A percentile compares a stretch with the other conserved stretches of the same genome.
phyloP scores from a whole-genome alignment of 2,329 filamentous ascomycete species.

The Chaetomiaceae sp. region DNA sequence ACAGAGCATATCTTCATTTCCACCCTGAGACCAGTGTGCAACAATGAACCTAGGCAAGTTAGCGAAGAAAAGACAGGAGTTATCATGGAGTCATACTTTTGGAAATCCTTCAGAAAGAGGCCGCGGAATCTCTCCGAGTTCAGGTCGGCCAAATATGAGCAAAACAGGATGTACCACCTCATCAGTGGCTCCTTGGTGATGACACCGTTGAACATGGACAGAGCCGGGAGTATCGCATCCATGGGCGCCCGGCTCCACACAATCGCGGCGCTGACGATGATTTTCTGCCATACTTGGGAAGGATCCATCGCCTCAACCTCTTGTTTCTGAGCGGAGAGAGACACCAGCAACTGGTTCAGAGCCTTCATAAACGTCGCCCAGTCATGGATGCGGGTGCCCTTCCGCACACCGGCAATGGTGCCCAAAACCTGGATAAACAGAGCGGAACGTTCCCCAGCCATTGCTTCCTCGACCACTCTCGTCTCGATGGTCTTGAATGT shows the following conservation, averaged over 20 bases:
- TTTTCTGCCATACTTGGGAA: conserved; percentile 49
- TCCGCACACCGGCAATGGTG: conserved; percentile 70
- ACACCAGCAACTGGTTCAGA: conserved; percentile 49
- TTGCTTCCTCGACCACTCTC: conserved; percentile 50
- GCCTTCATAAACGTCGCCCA: conserved; percentile 64
- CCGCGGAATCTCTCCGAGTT: conserved; percentile 69
- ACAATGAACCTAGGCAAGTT: conserved; percentile 60
- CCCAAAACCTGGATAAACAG: conserved; percentile 59
- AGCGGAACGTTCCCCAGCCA: conserved; percentile 38
- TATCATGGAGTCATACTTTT: conserved; percentile 51
- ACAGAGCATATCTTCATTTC: conserved; percentile 64
- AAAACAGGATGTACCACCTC: conserved; percentile 77
- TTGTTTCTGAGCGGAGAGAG: conserved; percentile 38
- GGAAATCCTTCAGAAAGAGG: conserved; percentile 75
- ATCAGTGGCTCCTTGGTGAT: conserved; percentile 63
- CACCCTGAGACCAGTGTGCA: conserved; percentile 63
- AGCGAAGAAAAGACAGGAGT: conserved; percentile 11
- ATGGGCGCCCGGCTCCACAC: conserved; percentile 72
- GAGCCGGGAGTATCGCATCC: conserved; percentile 67
- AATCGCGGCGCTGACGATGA: conserved; percentile 58
- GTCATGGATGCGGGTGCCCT: conserved; percentile 65
- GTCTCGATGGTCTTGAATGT: conserved; percentile 67
- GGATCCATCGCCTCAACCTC: conserved; percentile 34
- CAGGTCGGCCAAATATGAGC: conserved; percentile 71
- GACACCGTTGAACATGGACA: conserved; percentile 59